Conservation (phyloP, 2,329 filamentous ascomycete species). For the Penicillium sp. region DNA sequence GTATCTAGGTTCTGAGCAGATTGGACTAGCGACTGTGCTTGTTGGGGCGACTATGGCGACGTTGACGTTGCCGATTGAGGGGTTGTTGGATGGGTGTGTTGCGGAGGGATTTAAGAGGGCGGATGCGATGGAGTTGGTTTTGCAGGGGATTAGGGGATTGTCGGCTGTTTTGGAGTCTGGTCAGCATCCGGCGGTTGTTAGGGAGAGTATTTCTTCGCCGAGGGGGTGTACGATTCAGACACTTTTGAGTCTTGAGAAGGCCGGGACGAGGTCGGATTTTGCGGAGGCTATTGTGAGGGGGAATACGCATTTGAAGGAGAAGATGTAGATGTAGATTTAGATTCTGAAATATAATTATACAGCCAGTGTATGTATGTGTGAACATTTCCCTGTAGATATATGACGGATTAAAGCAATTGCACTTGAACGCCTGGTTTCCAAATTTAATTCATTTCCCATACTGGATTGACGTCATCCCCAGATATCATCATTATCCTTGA, state of each 20-base stretch:
- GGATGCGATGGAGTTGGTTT: conserved; percentile 62
- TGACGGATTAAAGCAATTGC: conserved; percentile 10
- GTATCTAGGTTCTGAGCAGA: conserved; percentile 51
- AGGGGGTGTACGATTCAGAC: conserved; percentile 64
- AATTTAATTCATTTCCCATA: not conserved
- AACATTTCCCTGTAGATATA: not conserved
- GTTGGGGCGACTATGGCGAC: conserved; percentile 63
- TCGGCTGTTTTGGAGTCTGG: conserved; percentile 58
- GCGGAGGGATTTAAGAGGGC: conserved; percentile 61
- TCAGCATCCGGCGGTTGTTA: conserved; percentile 60
- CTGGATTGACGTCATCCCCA: conserved; percentile 37
- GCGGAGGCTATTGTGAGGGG: conserved; percentile 50
- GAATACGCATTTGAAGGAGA: conserved; percentile 29
- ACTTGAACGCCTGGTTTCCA: conserved; percentile 37
- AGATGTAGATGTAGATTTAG: conserved; percentile 3
- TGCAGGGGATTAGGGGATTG: conserved; percentile 60
- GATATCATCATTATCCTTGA: conserved; percentile 48
- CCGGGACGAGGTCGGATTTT: conserved; percentile 55
- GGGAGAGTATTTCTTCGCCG: conserved; percentile 62
- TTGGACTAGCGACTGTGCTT: conserved; percentile 59
- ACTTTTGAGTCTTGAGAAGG: conserved; percentile 59
- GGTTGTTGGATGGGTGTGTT: conserved; percentile 61
- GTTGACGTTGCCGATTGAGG: conserved; percentile 60
- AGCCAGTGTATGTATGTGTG: conserved; percentile 46
- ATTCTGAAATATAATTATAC: conserved; percentile 34